Percentiles rank a stretch among this genome's conserved stretches.
These are phyloP conservation scores for Xylariaceae sp. DNA, from an alignment of 2,329 filamentous ascomycete species.

Conservation along the genomic window DNA sequence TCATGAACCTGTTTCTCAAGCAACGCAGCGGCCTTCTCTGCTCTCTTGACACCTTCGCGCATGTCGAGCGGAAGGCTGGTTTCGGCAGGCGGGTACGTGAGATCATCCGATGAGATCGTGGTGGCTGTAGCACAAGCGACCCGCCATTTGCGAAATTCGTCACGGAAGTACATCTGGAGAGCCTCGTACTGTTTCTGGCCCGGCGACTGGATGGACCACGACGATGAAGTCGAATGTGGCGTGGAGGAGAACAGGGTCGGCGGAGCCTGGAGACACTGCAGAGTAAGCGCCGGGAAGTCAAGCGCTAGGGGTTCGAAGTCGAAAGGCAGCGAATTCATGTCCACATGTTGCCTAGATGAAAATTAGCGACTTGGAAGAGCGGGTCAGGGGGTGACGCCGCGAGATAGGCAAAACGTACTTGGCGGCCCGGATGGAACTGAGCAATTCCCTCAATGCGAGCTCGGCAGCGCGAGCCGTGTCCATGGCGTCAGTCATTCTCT, in stretches of 20 bases:
- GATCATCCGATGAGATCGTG: constrained; percentile 46
- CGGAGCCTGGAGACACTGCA: constrained; percentile 70
- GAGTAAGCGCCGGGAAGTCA: constrained; percentile 78
- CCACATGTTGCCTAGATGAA: constrained; percentile 46
- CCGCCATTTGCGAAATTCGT: constrained; percentile 64
- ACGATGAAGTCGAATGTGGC: constrained; percentile 69
- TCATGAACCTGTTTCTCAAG: constrained; percentile 66
- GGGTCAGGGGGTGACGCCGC: constrained; percentile 4
- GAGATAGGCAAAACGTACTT: constrained; percentile 46
- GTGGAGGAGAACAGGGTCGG: constrained; percentile 77
- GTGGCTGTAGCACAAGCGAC: constrained; percentile 47
- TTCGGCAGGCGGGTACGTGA: constrained; percentile 42
- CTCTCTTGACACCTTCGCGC: constrained; percentile 44
- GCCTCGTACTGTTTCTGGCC: constrained; percentile 68
- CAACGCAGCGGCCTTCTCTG: constrained; percentile 48
- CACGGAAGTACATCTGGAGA: constrained; percentile 59
- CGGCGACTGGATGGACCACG: constrained; percentile 76
- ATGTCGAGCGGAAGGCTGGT: constrained; percentile 38
- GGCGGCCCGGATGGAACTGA: constrained; percentile 76
- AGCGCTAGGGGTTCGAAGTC: constrained; percentile 82
- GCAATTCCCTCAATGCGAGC: constrained; percentile 74
- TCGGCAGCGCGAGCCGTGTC: constrained; percentile 82
- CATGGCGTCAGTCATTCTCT: constrained; percentile 60
- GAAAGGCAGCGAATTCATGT: constrained; percentile 53
- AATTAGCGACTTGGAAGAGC: constrained; percentile 14